Percentiles rank a stretch among this genome's conserved stretches.
These are phyloP conservation scores for Coemansia sp. DNA, from an alignment of 192 early-diverging fungal genomes.

Conservation along the genomic window DNA sequence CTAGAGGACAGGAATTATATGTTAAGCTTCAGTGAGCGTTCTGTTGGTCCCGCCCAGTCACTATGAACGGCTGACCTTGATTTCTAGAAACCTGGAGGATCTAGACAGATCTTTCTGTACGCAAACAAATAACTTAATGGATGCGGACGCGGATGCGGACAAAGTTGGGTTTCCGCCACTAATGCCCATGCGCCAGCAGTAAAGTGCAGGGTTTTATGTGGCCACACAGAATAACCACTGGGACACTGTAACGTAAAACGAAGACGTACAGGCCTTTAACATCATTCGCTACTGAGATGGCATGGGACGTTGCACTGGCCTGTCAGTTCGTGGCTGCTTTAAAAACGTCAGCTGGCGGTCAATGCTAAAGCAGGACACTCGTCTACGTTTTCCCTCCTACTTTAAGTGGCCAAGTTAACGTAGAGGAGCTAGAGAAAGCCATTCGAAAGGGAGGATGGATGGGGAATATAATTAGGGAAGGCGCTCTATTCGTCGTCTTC, in stretches of 20 bases:
- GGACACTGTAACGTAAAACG: not conserved
- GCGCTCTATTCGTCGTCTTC: no score
- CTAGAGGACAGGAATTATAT: not conserved
- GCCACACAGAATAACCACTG: not conserved
- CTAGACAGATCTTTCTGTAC: not conserved
- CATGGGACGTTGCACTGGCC: not conserved
- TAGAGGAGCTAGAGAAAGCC: no score
- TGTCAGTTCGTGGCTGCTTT: no score
- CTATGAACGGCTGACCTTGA: not conserved
- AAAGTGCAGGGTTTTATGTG: not conserved
- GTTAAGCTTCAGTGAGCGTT: not conserved
- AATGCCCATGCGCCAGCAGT: not conserved
- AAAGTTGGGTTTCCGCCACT: not conserved
- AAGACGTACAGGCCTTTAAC: not conserved
- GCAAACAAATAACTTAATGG: conserved; percentile 1
- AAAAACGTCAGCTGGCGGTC: not conserved
- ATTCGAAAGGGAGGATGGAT: no score
- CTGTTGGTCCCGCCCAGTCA: conserved; percentile 3
- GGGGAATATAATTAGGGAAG: no score
- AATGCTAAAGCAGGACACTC: not conserved
- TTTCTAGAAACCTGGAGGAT: not conserved
- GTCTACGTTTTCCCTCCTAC: no score
- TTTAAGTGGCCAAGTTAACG: no score
- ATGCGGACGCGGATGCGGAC: not conserved
- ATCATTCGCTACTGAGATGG: not conserved